phyloP scores from a whole-genome alignment of 1,284 basidiomycete genomes.

The Boletus smithii region DNA sequence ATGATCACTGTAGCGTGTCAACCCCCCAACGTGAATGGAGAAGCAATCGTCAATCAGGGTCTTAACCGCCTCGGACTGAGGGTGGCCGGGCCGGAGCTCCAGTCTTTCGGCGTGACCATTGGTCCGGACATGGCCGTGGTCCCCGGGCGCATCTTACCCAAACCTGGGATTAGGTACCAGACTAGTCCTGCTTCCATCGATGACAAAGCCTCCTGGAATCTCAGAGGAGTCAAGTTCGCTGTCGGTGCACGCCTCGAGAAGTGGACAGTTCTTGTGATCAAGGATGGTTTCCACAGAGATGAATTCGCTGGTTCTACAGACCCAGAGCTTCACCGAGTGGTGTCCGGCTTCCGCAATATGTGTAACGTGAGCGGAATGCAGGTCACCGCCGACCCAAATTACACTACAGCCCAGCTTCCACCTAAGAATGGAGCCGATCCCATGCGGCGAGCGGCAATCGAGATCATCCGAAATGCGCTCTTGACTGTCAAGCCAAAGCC shows the following conservation, averaged over 20 bases:
- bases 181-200: conserved; percentile 47
- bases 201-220: conserved; percentile 67
- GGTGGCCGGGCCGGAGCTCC: conserved; percentile 42
- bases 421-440: conserved; percentile 20
- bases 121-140: conserved; percentile 70
- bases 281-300: conserved; percentile 43
- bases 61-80: conserved; percentile 61
- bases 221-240: conserved; percentile 62
- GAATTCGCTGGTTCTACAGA: conserved; percentile 57
- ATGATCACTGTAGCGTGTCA: conserved; percentile 74
- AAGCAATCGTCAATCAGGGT: conserved; percentile 57
- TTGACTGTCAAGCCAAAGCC: conserved; percentile 38
- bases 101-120: conserved; percentile 60
- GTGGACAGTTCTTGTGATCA: conserved; percentile 66
- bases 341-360: conserved; percentile 57
- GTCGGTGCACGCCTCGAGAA: conserved; percentile 49
- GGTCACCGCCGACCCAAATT: conserved; percentile 30
- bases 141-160: conserved; percentile 65
- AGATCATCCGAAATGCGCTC: conserved; percentile 25
- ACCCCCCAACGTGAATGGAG: conserved; percentile 68
- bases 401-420: conserved; percentile 21
- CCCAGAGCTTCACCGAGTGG: conserved; percentile 43
- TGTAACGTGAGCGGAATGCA: conserved; percentile 61
- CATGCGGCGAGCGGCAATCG: conserved; percentile 23
- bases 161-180: conserved; percentile 57